Base-by-base conservation (phyloP, 2,329 filamentous ascomycete genomes). In the Bretziella fagacearum region DNA sequence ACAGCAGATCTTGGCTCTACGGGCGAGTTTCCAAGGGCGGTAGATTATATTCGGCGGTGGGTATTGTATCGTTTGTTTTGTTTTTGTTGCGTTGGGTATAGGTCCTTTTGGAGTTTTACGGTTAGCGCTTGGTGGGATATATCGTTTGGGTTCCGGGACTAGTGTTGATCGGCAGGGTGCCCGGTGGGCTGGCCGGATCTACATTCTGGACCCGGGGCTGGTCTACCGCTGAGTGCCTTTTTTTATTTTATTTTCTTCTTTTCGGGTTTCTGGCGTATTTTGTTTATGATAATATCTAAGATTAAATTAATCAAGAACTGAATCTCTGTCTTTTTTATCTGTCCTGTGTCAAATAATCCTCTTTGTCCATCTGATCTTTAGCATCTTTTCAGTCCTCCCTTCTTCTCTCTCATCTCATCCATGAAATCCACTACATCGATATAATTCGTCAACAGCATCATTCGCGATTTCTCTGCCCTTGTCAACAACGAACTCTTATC, bases 1-100 rank as follows among this genome's bases (percentile, higher is more conserved):
- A 46, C 73, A 74, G 51, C 85, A 95, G 61, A 80, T 96, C 47
- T 72, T 94, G 65, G 69, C 79, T 30, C 65, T 95, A 48, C 71
- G 85, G 47, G 77, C 80, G 53, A 70, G 73, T 47, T 70, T 84
- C 55, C 44, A 50, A 36, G 44, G 39, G 20, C 36, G 30, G 43
- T 23, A 37, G 32, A 44, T 27, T 46, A 29, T 35, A 15, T 36
- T 20, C 7, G 23, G 23, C 3, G 15, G 13, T n/a, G 30, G 11
- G 47, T 22, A 30, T 35, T 17, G 11, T 29, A 45, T 37, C 33
- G 26, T 30, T 35, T 41, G 27, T 23, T 41, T 49, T 50, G 13
- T 43, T 44, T 33, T 33, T 27, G 30, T 43, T 46, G 20, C 25
- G 42, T 40, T 47, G 45, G 26, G 18, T 41, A n/a, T n/a, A n/a